Base-by-base conservation (phyloP, 495 filamentous ascomycete species). In the Opeltia flavorubescens region DNA sequence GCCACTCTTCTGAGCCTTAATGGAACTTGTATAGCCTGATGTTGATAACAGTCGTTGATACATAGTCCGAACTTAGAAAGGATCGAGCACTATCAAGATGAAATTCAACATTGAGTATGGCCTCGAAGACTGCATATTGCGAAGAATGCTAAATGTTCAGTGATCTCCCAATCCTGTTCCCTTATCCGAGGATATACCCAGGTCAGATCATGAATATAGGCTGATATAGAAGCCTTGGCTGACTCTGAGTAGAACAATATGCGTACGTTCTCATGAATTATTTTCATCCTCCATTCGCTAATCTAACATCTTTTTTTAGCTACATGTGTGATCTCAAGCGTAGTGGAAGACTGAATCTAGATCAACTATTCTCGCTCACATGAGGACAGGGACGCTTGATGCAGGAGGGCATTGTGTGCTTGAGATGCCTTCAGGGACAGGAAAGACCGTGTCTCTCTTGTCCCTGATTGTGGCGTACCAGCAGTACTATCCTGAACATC, bases 341-440 rank as follows among this genome's bases (percentile, higher is more conserved):
- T 78, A 61, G 3, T 23, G 12, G 18, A 17, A 13, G 29, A 34
- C 7, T 23, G 44, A 42, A 20, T 35, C 18, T 43, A 44, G 34
- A 44, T n/a, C 34, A 9, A 33, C 30, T 15, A 33, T n/a, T 45
- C 11, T 51, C 30, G 30, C 40, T 51, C 31, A 51, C 38, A 13
- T 6, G 44, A 6, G 29, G 25, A 8, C 17, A 78, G 76, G 77
- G 62, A 95, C 89, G 24, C 81, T 99, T 59, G 91, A 96, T 72
- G 84, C 80, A 24, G 83, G 83, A 48, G 93, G 93, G 50, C 86
- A 96, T 67, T 93, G 88, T 65, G 89, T 99, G n/a, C 68, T 99
- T 58, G 91, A 99, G 66, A 99, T 99, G 91, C 91, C 91, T 69
- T 99, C 91, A 46, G 91, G 91, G n/a, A 99, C 91, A 24, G 91